A percentile compares a stretch with the other conserved stretches of the same genome.
Evolutionary conservation across 148 eudicot species (phyloP).

Genomic region (Cornus kousa): DNA sequence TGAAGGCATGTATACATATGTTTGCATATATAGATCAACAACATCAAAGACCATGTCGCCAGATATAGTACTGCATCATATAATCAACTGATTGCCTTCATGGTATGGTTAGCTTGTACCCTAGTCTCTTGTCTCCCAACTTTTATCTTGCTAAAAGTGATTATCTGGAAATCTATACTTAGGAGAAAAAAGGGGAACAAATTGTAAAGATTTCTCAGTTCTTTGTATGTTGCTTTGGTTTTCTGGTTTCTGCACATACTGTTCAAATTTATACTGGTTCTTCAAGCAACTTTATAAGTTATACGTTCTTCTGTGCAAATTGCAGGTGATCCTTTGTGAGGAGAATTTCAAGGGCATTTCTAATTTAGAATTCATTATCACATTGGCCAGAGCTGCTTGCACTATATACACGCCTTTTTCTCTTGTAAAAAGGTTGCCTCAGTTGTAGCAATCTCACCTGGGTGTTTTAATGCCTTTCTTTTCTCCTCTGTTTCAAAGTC

Average conservation of each 20-base stretch:
- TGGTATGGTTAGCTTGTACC: not conserved
- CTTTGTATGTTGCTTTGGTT: not conserved
- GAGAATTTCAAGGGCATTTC: conserved; percentile 71
- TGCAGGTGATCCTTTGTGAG: conserved; percentile 65
- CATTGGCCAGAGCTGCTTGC: conserved; percentile 70
- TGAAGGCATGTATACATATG: too few species aligned
- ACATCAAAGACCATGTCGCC: not conserved
- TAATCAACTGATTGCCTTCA: not conserved
- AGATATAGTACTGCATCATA: not conserved
- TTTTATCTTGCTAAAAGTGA: too few species aligned
- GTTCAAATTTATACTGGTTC: not conserved
- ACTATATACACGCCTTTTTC: too few species aligned
- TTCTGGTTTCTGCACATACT: not conserved
- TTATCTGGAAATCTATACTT: not conserved
- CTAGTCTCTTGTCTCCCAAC: too few species aligned
- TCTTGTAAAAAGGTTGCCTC: too few species aligned
- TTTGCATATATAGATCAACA: too few species aligned
- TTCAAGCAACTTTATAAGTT: not conserved
- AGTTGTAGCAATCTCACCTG: too few species aligned
- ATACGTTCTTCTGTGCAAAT: not conserved
- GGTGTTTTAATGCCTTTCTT: not conserved
- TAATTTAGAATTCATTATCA: conserved; percentile 53
- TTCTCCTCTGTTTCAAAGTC: not conserved
- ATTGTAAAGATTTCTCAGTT: not conserved
- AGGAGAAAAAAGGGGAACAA: not conserved